Evolutionary conservation across 352 stramenopile genomes (phyloP), one percentile per base, ranked within the genome.

Genomic region (Elongisporangium anandrum): DNA sequence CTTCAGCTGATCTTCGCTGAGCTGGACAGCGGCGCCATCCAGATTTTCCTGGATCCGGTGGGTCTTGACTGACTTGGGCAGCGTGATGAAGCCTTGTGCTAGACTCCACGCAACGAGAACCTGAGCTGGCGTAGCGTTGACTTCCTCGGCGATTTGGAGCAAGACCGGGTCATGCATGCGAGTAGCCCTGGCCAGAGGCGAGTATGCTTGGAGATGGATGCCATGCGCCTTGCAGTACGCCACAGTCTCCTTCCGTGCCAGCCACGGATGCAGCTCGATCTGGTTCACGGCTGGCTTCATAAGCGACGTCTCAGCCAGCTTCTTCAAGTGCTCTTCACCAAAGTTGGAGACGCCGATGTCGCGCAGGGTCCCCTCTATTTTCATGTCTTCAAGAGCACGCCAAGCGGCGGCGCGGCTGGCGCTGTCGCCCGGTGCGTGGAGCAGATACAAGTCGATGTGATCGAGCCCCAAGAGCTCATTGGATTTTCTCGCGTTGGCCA

Each of bases 331-430:
- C 12, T 66, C 71, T 23, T 85, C 59, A 13, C 77, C 66, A 70
- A 93, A 96, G 64, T 97, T 97, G 34, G 74, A 92, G 20, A 97
- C 88, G 45, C 90, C 57, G 24, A 63, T 63, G 57, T 63, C 57
- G n/a, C 52, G 50, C 52, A 90, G 59, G n/a, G 88, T 60, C 1
- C 88, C 88, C 29, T 68, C 49, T 6, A 34, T 7, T 29, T 73
- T 66, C 34, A 69, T 57, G 17, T 82, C 73, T 29, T 80, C 69
- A 2, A 87, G 67, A 23, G 72, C 77, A 7, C 64, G 65, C 70
- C 72, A 81, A 13, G 69, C 65, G 3, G 77, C 75, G 7, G 65
- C 57, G 8, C 57, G 57, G 1, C 34, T 51, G 10, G 34, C 57
- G 4, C 21, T 70, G 26, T 62, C 75, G 29, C 61, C 80, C 50